Evolutionary conservation across 1,139 yeast species (phyloP).

Genomic region (Kodamaea arcana): DNA sequence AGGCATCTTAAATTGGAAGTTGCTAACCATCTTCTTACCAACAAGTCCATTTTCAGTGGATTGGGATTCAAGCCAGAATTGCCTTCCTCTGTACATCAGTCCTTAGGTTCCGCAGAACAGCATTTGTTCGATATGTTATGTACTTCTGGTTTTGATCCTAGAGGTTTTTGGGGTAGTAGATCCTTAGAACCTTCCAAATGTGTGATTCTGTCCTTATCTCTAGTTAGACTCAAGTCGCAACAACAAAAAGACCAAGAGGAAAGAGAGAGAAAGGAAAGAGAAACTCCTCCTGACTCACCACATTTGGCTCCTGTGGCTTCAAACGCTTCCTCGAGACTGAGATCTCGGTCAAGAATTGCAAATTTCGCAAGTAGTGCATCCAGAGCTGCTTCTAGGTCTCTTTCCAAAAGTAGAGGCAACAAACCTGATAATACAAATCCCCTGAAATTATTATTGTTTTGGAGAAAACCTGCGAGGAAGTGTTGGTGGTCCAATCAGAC

Average conservation of each 20-base stretch:
- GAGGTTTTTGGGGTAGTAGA: constrained; percentile 83
- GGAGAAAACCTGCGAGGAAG: constrained; percentile 98
- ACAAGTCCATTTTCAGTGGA: constrained; percentile 71
- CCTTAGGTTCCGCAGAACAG: constrained; percentile 87
- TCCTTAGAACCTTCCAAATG: constrained; percentile 83
- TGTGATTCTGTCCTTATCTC: constrained; percentile 77
- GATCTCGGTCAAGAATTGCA: constrained; percentile 48
- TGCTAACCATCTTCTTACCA: constrained; percentile 47
- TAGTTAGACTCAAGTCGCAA: constrained; percentile 56
- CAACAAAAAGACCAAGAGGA: constrained; percentile 13
- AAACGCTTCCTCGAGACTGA: constrained; percentile 29
- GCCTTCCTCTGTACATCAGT: constrained; percentile 33
- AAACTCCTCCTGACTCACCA: constrained; percentile 50
- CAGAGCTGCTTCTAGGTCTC: constrained; percentile 53
- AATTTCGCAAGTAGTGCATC: constrained; percentile 39
- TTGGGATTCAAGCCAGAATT: constrained; percentile 40
- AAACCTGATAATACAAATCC: constrained; percentile 32
- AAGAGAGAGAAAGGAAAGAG: constrained; percentile 7
- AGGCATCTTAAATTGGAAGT: constrained; percentile 65
- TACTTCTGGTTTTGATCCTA: constrained; percentile 72
- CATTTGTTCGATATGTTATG: constrained; percentile 94
- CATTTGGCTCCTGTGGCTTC: constrained; percentile 32
- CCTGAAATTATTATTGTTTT: constrained; percentile 81
- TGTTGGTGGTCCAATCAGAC: constrained; percentile 96
- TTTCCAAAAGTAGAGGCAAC: constrained; percentile 40